Conservation (phyloP, 371 early-diverging fungal species). For the Rhizopus stolonifer region DNA sequence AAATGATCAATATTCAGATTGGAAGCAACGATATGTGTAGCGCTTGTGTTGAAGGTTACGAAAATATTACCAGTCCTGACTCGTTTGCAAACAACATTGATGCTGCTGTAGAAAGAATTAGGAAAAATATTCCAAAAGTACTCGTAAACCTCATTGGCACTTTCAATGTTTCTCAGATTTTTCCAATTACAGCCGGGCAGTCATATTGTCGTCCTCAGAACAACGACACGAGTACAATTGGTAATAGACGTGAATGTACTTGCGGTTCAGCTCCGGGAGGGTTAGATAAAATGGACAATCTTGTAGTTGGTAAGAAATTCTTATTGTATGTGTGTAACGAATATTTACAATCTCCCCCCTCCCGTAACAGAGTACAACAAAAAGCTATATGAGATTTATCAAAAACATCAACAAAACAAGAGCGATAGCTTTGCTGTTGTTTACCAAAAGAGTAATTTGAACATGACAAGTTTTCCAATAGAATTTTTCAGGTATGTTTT, state of each 20-base stretch:
- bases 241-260: constrained; percentile 2
- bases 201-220: constrained; percentile 10
- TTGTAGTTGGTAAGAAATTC: constrained; percentile 16
- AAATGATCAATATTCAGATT: constrained; percentile 44
- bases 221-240: background rate
- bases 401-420: constrained; percentile 25
- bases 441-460: constrained; percentile 21
- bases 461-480: constrained; percentile 26
- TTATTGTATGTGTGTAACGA: background rate
- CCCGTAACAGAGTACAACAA: constrained; percentile 19
- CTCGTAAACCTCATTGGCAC: constrained; percentile 28
- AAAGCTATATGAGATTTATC: constrained; percentile 16
- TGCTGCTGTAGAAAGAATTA: constrained; percentile 21
- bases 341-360: background rate
- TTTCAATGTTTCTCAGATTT: constrained; percentile 28
- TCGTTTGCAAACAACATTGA: constrained; percentile 23
- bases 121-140: constrained; percentile 17
- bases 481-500: constrained; percentile 24
- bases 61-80: constrained; percentile 17
- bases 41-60: constrained; percentile 7
- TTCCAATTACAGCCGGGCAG: constrained; percentile 16
- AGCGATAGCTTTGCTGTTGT: constrained; percentile 23
- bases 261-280: constrained; percentile 22
- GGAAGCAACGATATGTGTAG: constrained; percentile 40
- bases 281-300: constrained; percentile 14